Evolutionary conservation across 768 basidiomycete genomes (phyloP).

Genomic region (Mycena vitilis): DNA sequence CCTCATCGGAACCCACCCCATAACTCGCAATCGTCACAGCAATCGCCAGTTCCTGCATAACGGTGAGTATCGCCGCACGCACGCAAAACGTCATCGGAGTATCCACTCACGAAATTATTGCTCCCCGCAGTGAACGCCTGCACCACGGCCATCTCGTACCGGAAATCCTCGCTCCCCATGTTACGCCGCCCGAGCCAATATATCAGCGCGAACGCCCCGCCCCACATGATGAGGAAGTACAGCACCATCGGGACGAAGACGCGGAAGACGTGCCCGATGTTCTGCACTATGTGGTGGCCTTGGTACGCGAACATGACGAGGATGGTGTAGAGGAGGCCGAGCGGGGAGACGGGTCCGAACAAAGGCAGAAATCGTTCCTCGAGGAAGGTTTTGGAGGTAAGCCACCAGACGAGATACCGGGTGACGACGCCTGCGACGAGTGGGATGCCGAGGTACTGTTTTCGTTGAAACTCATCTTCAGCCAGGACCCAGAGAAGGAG

Average conservation of each 20-base stretch:
- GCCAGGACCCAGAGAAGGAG: not conserved
- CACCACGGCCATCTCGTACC: conserved; percentile 80
- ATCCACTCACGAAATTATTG: conserved; percentile 74
- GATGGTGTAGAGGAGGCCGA: conserved; percentile 87
- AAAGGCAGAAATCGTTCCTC: conserved; percentile 69
- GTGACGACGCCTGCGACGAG: conserved; percentile 79
- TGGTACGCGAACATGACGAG: conserved; percentile 80
- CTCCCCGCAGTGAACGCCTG: conserved; percentile 85
- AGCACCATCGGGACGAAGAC: conserved; percentile 83
- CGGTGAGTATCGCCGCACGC: not conserved
- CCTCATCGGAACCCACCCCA: conserved; percentile 82
- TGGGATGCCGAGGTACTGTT: conserved; percentile 74
- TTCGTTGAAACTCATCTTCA: not conserved
- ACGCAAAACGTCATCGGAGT: not conserved
- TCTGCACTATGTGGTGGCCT: conserved; percentile 75
- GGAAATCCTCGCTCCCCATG: conserved; percentile 36
- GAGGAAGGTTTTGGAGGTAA: conserved; percentile 61
- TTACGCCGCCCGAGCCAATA: conserved; percentile 55
- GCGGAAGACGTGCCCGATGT: conserved; percentile 82
- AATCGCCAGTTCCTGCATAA: conserved; percentile 78
- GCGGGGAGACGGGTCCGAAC: conserved; percentile 75
- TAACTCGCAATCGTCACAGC: conserved; percentile 84
- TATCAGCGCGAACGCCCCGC: conserved; percentile 66
- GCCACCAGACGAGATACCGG: conserved; percentile 61
- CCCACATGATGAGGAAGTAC: conserved; percentile 87